These are phyloP conservation scores for Boletus barrowsii DNA, from an alignment of 768 basidiomycete species.

Conservation along the genomic window DNA sequence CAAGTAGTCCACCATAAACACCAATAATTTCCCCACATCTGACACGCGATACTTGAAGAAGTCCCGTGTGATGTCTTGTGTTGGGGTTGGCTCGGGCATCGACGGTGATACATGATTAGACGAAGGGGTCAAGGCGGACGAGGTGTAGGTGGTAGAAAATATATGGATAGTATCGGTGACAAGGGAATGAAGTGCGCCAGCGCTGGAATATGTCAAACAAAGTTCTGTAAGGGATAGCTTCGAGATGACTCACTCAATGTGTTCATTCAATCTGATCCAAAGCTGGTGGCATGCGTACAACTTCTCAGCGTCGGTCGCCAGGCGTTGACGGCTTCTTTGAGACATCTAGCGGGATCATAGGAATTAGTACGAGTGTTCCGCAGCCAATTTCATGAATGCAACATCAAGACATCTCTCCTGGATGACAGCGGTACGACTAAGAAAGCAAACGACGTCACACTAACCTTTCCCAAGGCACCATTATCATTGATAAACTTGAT, in stretches of 20 bases:
- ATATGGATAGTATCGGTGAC: slow-evolving; percentile 67
- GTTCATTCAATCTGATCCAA: slow-evolving; percentile 74
- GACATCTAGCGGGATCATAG: slow-evolving; percentile 56
- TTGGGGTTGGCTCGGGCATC: slow-evolving; percentile 47
- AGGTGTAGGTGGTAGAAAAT: slow-evolving; percentile 51
- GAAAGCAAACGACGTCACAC: slow-evolving; percentile 1
- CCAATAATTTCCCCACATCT: slow-evolving; percentile 66
- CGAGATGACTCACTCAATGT: slow-evolving; percentile 49
- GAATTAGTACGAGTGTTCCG: slow-evolving; percentile 1
- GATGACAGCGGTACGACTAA: background rate
- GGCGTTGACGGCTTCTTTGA: slow-evolving; percentile 67
- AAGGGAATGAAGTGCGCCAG: slow-evolving; percentile 55
- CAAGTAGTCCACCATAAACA: slow-evolving; percentile 47
- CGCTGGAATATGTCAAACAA: slow-evolving; percentile 33
- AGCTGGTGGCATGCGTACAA: slow-evolving; percentile 76
- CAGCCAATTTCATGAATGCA: background rate
- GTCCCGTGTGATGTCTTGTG: slow-evolving; percentile 73
- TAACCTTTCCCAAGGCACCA: slow-evolving; percentile 70
- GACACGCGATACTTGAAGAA: slow-evolving; percentile 75
- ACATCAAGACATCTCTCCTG: background rate
- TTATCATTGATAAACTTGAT: slow-evolving; percentile 89
- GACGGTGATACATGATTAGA: slow-evolving; percentile 20
- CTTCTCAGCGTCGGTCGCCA: slow-evolving; percentile 85
- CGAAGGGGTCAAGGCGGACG: slow-evolving; percentile 12
- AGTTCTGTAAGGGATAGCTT: background rate